Conservation (phyloP, 805 yeast genomes). For the Saturnispora dispora region DNA sequence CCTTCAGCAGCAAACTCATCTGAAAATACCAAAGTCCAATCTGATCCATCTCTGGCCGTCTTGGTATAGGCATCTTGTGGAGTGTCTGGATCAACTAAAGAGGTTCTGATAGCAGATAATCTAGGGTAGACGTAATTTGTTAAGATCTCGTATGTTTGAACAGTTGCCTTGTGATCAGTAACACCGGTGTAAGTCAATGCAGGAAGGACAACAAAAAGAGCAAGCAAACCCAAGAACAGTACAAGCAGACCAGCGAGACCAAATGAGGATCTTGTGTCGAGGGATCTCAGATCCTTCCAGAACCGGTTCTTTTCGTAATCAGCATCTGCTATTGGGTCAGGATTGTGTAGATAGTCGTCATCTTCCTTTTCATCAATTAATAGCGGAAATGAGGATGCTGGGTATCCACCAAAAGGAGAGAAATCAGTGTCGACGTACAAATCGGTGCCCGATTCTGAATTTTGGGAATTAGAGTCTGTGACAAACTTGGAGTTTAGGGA, state of each 20-base stretch:
- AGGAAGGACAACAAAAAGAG: constrained; percentile 73
- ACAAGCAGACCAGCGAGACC: constrained; percentile 54
- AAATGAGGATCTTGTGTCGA: constrained; percentile 54
- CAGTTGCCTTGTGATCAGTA: constrained; percentile 22
- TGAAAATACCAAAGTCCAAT: constrained; percentile 73
- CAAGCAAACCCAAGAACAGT: constrained; percentile 51
- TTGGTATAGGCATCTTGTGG: constrained; percentile 40
- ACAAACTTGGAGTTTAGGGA: constrained; percentile 29
- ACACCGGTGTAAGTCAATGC: constrained; percentile 77
- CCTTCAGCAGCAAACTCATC: constrained; percentile 91
- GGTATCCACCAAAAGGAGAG: constrained; percentile 95
- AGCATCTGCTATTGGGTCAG: constrained; percentile 91
- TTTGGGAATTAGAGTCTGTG: constrained; percentile 15
- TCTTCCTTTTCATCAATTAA: constrained; percentile 88
- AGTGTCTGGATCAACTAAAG: constrained; percentile 65
- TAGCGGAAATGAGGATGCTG: constrained; percentile 85
- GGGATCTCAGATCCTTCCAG: constrained; percentile 49
- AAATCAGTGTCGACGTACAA: constrained; percentile 55
- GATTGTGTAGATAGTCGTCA: constrained; percentile 92
- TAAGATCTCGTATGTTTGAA: constrained; percentile 21
- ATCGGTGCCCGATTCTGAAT: constrained; percentile 16
- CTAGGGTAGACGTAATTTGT: constrained; percentile 49
- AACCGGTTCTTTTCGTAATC: constrained; percentile 67
- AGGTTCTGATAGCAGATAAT: constrained; percentile 49
- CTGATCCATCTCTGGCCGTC: constrained; percentile 48